Evolutionary conservation across 495 filamentous ascomycete genomes (phyloP), one percentile per base, ranked within the genome.

Genomic region (Podospora bellae-mahoneyi): DNA sequence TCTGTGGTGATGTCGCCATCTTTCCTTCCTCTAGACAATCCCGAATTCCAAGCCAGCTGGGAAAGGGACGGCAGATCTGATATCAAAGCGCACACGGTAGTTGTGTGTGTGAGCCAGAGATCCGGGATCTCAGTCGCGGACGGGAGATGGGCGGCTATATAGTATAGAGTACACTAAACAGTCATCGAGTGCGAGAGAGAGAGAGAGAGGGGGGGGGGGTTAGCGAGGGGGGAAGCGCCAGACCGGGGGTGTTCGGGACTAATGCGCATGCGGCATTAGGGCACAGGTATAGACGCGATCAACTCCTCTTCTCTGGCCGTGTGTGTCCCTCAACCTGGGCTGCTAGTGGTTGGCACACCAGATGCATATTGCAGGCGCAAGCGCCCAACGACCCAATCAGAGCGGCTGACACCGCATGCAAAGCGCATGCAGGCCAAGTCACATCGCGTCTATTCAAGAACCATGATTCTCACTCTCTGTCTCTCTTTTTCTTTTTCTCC

Each of bases 1-100:
- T 77, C 74, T 69, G 64, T 60, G 75, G 80, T 54, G 72, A 78
- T 63, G 70, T 76, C 69, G 78, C 79, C 77, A 77, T 82, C 56
- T 67, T 66, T 60, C 23, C 32, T 53, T 57, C 4, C 7, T 32
- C 7, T 32, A 5, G 53, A 56, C 62, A 34, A 23, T 71, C 58
- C 69, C 69, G 64, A 71, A 48, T 48, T 48, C 39, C 39, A 48
- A 66, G 65, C 69, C 69, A 68, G 69, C 69, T 68, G 64, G 69
- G 58, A 64, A 67, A 19, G 64, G 48, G 28, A 60, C 54, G 62
- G 65, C 28, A 28, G 60, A 67, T 54, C 60, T 73, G 73, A 67
- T 65, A 67, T 60, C 64, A 74, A 73, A 69, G 66, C 72, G 39
- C 39, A 48, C 39, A 48, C 39, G 39, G 39, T 66, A 66, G 56